Evolutionary conservation across 495 filamentous ascomycete species (phyloP).

Genomic region (Chaetomium tenue): DNA sequence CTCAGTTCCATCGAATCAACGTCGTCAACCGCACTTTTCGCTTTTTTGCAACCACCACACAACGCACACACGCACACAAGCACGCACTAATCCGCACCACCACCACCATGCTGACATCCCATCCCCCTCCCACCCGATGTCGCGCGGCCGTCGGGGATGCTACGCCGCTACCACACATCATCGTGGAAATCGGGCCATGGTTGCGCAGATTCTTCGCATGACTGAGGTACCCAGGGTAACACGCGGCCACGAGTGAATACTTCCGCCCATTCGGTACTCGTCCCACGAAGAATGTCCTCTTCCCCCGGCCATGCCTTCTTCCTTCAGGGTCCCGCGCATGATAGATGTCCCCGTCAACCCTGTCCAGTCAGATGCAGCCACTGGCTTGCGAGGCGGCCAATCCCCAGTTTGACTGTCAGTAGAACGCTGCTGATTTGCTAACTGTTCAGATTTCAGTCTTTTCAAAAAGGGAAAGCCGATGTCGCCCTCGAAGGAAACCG

Average conservation of each 20-base stretch:
- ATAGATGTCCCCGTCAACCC: slow-evolving; percentile 22
- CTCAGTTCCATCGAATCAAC: slow-evolving; percentile 37
- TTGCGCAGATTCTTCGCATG: slow-evolving; percentile 8
- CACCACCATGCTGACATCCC: not conserved
- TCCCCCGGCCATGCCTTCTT: slow-evolving; percentile 12
- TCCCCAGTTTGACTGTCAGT: slow-evolving; percentile 21
- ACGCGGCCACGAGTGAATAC: slow-evolving; percentile 21
- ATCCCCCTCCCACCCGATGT: slow-evolving; percentile 16
- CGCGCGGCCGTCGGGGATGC: slow-evolving; percentile 18
- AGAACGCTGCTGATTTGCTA: slow-evolving; percentile 29
- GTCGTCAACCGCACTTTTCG: slow-evolving; percentile 27
- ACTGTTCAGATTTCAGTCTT: slow-evolving; percentile 23
- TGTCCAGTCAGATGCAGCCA: slow-evolving; percentile 12
- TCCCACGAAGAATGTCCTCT: slow-evolving; percentile 15
- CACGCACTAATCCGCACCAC: slow-evolving; percentile 2
- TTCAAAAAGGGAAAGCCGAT: slow-evolving; percentile 2
- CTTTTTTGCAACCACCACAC: slow-evolving; percentile 19
- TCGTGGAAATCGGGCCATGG: not conserved
- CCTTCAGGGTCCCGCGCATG: not conserved
- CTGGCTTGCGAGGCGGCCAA: slow-evolving; percentile 37
- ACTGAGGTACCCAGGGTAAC: slow-evolving; percentile 34
- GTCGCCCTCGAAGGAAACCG: not conserved
- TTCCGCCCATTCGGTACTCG: not conserved
- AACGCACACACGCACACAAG: not conserved
- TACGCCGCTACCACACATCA: slow-evolving; percentile 27